Evolutionary conservation across 441 rosid species (phyloP).

Genomic region (Pelargonium cotyledonis): DNA sequence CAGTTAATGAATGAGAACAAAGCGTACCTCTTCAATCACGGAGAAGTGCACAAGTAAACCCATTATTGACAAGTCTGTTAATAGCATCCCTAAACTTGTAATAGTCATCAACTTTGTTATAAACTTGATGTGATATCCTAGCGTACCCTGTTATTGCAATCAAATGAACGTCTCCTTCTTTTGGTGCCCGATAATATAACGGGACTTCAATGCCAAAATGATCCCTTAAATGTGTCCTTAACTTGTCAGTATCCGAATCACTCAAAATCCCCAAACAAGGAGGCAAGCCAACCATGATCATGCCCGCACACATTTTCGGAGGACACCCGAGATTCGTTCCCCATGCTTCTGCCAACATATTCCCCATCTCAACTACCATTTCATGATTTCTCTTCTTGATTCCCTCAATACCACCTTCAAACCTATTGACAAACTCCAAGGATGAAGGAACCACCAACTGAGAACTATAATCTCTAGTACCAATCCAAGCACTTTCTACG

Average conservation of each 20-base stretch:
- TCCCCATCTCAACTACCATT: conserved; percentile 67
- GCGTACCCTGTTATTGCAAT: conserved; percentile 50
- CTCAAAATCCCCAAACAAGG: conserved; percentile 46
- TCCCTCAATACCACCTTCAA: conserved; percentile 75
- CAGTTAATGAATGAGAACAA: conserved; percentile 12
- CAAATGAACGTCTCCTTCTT: conserved; percentile 42
- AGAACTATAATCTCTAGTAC: conserved; percentile 88
- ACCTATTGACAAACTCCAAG: conserved; percentile 61
- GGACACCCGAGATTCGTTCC: conserved; percentile 85
- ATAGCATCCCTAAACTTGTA: conserved; percentile 60
- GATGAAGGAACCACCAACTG: conserved; percentile 73
- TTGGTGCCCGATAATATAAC: conserved; percentile 45
- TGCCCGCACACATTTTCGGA: conserved; percentile 66
- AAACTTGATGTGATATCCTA: conserved; percentile 75
- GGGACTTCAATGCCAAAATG: conserved; percentile 64
- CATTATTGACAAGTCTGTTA: conserved; percentile 41
- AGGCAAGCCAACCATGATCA: conserved; percentile 93
- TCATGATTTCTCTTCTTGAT: conserved; percentile 76
- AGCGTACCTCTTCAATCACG: conserved; percentile 35
- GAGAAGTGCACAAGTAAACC: conserved; percentile 52
- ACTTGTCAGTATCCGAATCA: conserved; percentile 45
- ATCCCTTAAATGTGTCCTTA: conserved; percentile 64
- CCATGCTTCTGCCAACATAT: conserved; percentile 77
- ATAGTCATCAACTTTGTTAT: conserved; percentile 69
- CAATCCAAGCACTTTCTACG: conserved; percentile 83